Percentiles rank a stretch among this genome's conserved stretches.
Evolutionary conservation across 306 rosid genomes (phyloP).

Genomic region (peach (Prunus persica)): Prunus_persica_NCBIv2 NC_034013.1:4494501-4495000

Average conservation of each 20-base stretch:
- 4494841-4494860: slow-evolving; percentile 49
- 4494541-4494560: slow-evolving; percentile 35
- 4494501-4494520: slow-evolving; percentile 54
- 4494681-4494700: slow-evolving; percentile 95
- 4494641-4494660: slow-evolving; percentile 93
- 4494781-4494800: slow-evolving; percentile 68
- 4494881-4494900: slow-evolving; percentile 67
- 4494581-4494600: slow-evolving; percentile 59
- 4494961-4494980: slow-evolving; percentile 69
- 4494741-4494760: slow-evolving; percentile 74
- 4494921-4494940: slow-evolving; percentile 78
- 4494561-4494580: slow-evolving; percentile 30
- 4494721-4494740: slow-evolving; percentile 82
- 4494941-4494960: slow-evolving; percentile 76
- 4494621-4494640: slow-evolving; percentile 98
- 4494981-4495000: slow-evolving; percentile 58
- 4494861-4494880: slow-evolving; percentile 67
- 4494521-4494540: slow-evolving; percentile 50
- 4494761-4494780: slow-evolving; percentile 70
- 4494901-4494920: slow-evolving; percentile 46
- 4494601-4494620: slow-evolving; percentile 80
- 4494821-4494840: slow-evolving; percentile 40
- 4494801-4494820: slow-evolving; percentile 75
- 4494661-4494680: slow-evolving; percentile 72
- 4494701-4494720: slow-evolving; percentile 68